Evolutionary conservation across 2,329 filamentous ascomycete genomes (phyloP).

Genomic region (Fusarium foetens): DNA sequence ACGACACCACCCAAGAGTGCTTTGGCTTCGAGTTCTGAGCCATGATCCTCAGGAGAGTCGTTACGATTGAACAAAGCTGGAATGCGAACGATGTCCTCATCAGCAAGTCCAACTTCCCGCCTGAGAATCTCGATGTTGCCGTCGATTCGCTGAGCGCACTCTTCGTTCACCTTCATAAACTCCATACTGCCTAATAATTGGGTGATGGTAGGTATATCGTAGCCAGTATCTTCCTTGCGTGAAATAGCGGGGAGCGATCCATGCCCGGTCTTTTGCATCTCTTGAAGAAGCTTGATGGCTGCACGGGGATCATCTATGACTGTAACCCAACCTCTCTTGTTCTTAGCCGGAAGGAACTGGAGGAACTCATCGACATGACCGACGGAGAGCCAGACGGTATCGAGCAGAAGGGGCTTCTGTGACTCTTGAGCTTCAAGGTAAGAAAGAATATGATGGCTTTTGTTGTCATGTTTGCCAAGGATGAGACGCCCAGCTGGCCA

Average conservation of each 20-base stretch:
- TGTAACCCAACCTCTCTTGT: slow-evolving; percentile 35
- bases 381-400: slow-evolving; percentile 37
- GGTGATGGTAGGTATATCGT: background rate
- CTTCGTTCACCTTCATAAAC: background rate
- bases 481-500: background rate
- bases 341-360: slow-evolving; percentile 41
- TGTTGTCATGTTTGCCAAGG: background rate
- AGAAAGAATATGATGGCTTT: slow-evolving; percentile 18
- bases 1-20: too few relatives aligned
- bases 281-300: slow-evolving; percentile 17
- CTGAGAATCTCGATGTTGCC: background rate
- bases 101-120: background rate
- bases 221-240: background rate
- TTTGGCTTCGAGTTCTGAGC: background rate
- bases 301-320: slow-evolving; percentile 28
- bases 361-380: slow-evolving; percentile 45
- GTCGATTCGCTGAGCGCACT: background rate
- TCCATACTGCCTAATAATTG: background rate
- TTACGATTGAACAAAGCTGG: background rate
- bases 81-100: slow-evolving; percentile 1
- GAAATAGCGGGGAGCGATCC: slow-evolving; percentile 4
- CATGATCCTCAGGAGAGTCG: fast-evolving
- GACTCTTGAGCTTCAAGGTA: slow-evolving; percentile 48
- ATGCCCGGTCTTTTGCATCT: slow-evolving; percentile 8
- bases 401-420: slow-evolving; percentile 48